Conservation (phyloP, 139 green algal species). For the Micractinium conductrix region DNA sequence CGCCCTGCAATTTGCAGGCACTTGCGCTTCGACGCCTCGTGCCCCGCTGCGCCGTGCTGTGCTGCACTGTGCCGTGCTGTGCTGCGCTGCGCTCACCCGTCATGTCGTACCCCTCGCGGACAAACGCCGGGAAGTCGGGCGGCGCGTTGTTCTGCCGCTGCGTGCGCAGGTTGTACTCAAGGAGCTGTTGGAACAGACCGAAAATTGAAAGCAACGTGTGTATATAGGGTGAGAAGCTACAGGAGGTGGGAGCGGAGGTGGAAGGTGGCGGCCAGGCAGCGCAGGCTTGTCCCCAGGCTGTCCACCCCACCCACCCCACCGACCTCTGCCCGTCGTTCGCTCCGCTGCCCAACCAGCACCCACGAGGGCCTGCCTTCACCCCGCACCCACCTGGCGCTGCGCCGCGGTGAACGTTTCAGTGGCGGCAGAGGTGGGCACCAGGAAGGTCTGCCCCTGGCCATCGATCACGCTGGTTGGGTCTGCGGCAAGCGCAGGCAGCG, state of each 20-base stretch:
- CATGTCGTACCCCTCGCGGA: conserved; percentile 93
- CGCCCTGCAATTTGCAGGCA: too few species aligned
- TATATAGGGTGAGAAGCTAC: not conserved
- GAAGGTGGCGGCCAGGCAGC: not conserved
- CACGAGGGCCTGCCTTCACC: not conserved
- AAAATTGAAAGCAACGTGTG: not conserved
- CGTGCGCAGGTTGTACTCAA: conserved; percentile 83
- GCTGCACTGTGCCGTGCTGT: too few species aligned
- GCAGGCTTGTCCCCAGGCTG: not conserved
- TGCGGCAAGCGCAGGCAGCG: not conserved
- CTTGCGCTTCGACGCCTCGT: too few species aligned
- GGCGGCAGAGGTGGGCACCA: conserved; percentile 9
- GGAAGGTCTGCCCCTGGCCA: conserved; percentile 37
- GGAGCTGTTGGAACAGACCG: conserved; percentile 41
- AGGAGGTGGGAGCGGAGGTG: not conserved
- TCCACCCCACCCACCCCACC: not conserved
- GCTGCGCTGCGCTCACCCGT: too few species aligned
- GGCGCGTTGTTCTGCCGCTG: conserved; percentile 87
- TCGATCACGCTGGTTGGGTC: conserved; percentile 32
- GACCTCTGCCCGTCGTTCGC: not conserved
- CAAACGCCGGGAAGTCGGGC: conserved; percentile 84
- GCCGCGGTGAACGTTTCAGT: conserved; percentile 22
- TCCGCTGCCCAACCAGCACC: too few species aligned
- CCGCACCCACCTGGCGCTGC: not conserved
- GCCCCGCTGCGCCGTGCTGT: too few species aligned